These are phyloP conservation scores for Phylloporus rhodoxanthus DNA, from an alignment of 768 basidiomycete species.

Conservation along the genomic window DNA sequence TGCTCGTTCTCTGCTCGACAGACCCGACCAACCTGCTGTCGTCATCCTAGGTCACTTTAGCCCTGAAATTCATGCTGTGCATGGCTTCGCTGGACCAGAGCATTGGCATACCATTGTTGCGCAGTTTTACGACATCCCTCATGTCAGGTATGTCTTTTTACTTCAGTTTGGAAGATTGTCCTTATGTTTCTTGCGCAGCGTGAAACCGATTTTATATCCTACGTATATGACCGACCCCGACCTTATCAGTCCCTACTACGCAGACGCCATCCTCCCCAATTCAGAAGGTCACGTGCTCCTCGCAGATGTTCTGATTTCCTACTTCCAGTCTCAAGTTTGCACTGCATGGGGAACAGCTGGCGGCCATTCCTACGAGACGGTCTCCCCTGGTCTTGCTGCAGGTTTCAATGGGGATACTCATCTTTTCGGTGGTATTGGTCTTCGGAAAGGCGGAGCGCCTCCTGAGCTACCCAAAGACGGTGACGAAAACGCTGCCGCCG, in stretches of 20 bases:
- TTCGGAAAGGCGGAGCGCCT: constrained; percentile 64
- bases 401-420: constrained; percentile 40
- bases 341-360: constrained; percentile 72
- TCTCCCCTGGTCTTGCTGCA: constrained; percentile 38
- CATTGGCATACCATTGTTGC: constrained; percentile 86
- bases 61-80: constrained; percentile 69
- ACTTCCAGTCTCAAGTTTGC: constrained; percentile 88
- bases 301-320: constrained; percentile 86
- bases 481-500: constrained; percentile 29
- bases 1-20: constrained; percentile 83
- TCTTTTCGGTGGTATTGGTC: constrained; percentile 81
- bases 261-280: constrained; percentile 80
- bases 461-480: constrained; percentile 40
- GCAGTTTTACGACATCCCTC: constrained; percentile 96
- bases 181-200: constrained; percentile 35
- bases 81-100: constrained; percentile 88
- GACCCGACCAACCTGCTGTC: constrained; percentile 88
- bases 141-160: constrained; percentile 51
- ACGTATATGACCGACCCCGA: constrained; percentile 72
- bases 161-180: neutral
- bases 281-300: constrained; percentile 76
- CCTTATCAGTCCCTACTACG: constrained; percentile 64
- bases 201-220: constrained; percentile 77
- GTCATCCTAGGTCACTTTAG: constrained; percentile 93
- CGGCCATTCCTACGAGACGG: constrained; percentile 59